These are phyloP conservation scores for Candida khao-thaluensis DNA, from an alignment of 805 yeast genomes.

Conservation along the genomic window DNA sequence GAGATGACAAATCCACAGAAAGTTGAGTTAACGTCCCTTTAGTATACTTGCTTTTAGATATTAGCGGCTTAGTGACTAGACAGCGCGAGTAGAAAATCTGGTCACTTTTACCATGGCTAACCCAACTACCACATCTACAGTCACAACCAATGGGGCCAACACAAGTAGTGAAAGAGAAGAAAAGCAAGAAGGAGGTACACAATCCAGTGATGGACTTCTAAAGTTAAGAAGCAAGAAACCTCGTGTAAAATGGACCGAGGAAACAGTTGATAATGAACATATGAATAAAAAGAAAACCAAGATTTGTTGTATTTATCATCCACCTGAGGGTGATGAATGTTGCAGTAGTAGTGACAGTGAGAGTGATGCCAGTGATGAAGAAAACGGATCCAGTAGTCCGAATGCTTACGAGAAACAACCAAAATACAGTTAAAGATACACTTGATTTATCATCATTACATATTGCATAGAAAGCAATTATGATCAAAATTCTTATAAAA, in stretches of 20 bases:
- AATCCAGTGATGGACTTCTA: slow-evolving; percentile 3
- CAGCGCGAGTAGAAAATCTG: slow-evolving; percentile 2
- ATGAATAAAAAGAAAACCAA: slow-evolving; percentile 87
- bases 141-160: background rate
- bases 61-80: too few relatives aligned
- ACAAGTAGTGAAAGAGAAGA: background rate
- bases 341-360: slow-evolving; percentile 33
- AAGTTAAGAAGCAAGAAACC: slow-evolving; percentile 19
- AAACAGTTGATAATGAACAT: slow-evolving; percentile 85
- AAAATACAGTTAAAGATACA: slow-evolving; percentile 44
- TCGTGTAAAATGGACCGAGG: slow-evolving; percentile 80
- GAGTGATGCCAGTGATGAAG: slow-evolving; percentile 22
- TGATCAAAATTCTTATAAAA: too few relatives aligned
- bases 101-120: background rate
- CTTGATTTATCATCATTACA: too few relatives aligned
- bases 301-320: slow-evolving; percentile 86
- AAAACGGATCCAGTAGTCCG: slow-evolving; percentile 36
- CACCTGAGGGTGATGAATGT: slow-evolving; percentile 54
- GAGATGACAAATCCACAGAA: too few relatives aligned
- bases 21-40: too few relatives aligned
- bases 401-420: slow-evolving; percentile 93
- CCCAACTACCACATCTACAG: slow-evolving; percentile 1
- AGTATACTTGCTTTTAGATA: too few relatives aligned
- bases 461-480: too few relatives aligned
- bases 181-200: slow-evolving; percentile 2